Evolutionary conservation across 306 rosid genomes (phyloP), one percentile per base, ranked within the genome.

Genomic region (Corylus avellana): DNA sequence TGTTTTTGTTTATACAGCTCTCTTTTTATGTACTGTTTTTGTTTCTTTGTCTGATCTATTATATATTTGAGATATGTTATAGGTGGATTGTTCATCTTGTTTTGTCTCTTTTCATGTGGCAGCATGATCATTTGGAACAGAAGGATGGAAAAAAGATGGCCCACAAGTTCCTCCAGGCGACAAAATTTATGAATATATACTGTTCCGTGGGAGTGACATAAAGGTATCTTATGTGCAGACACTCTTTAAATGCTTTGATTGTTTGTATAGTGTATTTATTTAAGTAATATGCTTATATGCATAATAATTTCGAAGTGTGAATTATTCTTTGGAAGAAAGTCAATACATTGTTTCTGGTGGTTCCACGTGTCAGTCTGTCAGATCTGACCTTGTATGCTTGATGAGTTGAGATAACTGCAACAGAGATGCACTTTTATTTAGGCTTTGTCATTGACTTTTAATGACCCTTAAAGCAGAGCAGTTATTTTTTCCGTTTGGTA

Each of bases 51-150:
- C 13, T 58, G 6, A 20, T 58, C 32, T 58, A 25, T 58, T 74
- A 20, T 77, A 66, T 77, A 44, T 29, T 37, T 14, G 17, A 3
- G 27, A 37, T 62, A 22, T 44, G 72, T 32, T 49, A 4, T 1
- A 16, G 58, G 20, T 70, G 47, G 66, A 42, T 68, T 70, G 53
- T 42, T 53, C 56, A 37, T 80, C 46, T 85, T 70, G 81, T 73
- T 25, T 75, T 75, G 66, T 72, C 46, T 50, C 5, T 27, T 78
- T 85, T 84, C 70, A n/a, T 78, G 68, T 75, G 84, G 85, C 90
- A 94, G 98, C 92, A 53, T 88, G 96, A 17, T 95, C 98, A 55
- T 95, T 92, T 75, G 98, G 98, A 77, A 92, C 98, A 8, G 98
- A 95, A 85, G 98, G 98, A 75, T 86, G 98, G 80, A 95, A 95